Conservation (phyloP, 2,329 filamentous ascomycete genomes). For the Cytospora piceicola region DNA sequence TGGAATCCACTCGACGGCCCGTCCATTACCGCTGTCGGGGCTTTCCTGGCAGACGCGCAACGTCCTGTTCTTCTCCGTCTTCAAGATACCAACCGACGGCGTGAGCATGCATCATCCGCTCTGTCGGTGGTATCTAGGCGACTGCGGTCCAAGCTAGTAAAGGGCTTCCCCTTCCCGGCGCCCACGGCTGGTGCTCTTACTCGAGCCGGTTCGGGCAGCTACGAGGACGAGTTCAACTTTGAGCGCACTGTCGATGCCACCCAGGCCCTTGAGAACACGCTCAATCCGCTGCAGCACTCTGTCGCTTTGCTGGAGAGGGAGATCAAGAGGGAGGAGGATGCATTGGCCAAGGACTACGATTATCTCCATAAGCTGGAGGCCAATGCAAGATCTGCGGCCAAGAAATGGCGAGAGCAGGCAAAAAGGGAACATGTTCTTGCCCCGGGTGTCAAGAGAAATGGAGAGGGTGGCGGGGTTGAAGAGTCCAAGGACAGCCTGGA, state of each 20-base stretch:
- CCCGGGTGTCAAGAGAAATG: slow-evolving; percentile 40
- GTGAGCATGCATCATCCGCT: slow-evolving; percentile 58
- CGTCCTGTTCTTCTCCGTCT: slow-evolving; percentile 65
- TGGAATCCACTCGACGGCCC: slow-evolving; percentile 63
- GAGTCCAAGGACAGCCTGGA: slow-evolving; percentile 25
- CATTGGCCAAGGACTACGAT: slow-evolving; percentile 60
- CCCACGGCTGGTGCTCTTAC: slow-evolving; percentile 38
- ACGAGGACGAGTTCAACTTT: slow-evolving; percentile 66
- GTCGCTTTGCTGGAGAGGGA: slow-evolving; percentile 64
- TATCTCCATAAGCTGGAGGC: slow-evolving; percentile 54
- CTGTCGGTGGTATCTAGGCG: slow-evolving; percentile 59
- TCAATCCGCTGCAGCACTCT: slow-evolving; percentile 66
- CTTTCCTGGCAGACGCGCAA: slow-evolving; percentile 62
- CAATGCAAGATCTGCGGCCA: slow-evolving; percentile 59
- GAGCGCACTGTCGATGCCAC: slow-evolving; percentile 67
- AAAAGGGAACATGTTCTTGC: slow-evolving; percentile 56
- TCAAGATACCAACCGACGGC: slow-evolving; percentile 50
- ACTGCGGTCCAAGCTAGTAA: slow-evolving; percentile 60
- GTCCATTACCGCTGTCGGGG: slow-evolving; percentile 59
- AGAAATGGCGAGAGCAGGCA: slow-evolving; percentile 53
- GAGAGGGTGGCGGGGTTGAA: slow-evolving; percentile 19
- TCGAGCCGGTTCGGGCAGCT: slow-evolving; percentile 44
- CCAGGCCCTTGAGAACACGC: slow-evolving; percentile 57
- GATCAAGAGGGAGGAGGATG: slow-evolving; percentile 58
- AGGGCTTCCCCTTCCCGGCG: slow-evolving; percentile 69